Evolutionary conservation across 352 stramenopile species (phyloP).

Genomic region (Pythium rishiriense): DNA sequence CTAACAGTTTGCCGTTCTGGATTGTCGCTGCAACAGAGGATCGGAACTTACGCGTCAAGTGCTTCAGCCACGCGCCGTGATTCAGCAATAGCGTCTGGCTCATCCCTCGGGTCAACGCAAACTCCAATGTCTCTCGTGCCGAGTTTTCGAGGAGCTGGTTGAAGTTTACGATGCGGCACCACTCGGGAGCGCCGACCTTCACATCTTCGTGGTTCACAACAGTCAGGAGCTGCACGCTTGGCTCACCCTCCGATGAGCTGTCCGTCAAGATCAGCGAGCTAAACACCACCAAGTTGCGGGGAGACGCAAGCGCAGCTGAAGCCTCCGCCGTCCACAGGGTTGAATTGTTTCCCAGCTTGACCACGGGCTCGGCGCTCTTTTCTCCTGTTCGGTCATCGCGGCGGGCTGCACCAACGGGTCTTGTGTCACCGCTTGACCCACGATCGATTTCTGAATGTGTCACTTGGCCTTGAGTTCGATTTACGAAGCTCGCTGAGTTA

Average conservation of each 20-base stretch:
- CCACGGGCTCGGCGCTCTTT: background rate
- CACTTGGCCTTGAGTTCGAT: background rate
- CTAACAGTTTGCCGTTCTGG: background rate
- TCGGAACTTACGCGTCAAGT: constrained; percentile 4
- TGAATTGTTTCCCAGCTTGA: constrained; percentile 6
- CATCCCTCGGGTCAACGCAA: constrained; percentile 2
- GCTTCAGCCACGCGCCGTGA: constrained; percentile 13
- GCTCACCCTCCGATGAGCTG: background rate
- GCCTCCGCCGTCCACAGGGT: constrained; percentile 10
- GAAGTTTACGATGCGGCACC: constrained; percentile 24
- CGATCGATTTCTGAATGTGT: background rate
- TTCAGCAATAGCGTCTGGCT: constrained; percentile 1
- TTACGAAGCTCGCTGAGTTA: background rate
- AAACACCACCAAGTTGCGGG: constrained; percentile 17
- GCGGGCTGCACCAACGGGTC: background rate
- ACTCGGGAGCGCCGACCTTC: constrained; percentile 11
- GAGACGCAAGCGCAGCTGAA: background rate
- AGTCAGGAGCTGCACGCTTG: constrained; percentile 18
- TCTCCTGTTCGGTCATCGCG: background rate
- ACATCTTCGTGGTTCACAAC: constrained; percentile 16
- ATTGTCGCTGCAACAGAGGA: constrained; percentile 6
- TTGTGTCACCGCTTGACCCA: background rate
- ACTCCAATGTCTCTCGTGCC: constrained; percentile 11
- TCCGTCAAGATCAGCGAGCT: constrained; percentile 22
- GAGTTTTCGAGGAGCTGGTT: constrained; percentile 12